Conservation (phyloP, 192 early-diverging fungal species). For the Phycomyces nitens region DNA sequence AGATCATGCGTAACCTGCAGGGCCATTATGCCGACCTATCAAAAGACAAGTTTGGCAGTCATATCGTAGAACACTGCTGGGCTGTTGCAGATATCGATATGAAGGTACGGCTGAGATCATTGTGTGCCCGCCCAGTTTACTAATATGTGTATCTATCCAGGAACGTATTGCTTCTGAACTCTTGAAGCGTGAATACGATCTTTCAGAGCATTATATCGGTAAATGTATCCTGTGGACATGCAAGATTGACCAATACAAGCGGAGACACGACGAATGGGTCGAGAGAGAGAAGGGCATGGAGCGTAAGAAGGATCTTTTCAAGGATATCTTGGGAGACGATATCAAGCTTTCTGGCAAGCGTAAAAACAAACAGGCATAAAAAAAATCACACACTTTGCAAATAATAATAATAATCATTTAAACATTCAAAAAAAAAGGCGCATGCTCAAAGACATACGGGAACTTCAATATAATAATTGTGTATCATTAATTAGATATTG, state of each 20-base stretch:
- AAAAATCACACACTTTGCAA: neutral
- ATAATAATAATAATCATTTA: neutral
- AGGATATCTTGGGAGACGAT: slow-evolving; percentile 65
- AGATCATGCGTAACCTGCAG: slow-evolving; percentile 55
- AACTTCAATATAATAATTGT: no score
- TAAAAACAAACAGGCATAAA: slow-evolving; percentile 1
- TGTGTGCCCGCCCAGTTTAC: no score
- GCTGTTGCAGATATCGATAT: slow-evolving; percentile 63
- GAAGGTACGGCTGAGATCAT: slow-evolving; percentile 37
- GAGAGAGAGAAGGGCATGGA: slow-evolving; percentile 69
- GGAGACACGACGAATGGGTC: slow-evolving; percentile 73
- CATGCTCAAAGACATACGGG: no score
- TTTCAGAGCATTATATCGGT: slow-evolving; percentile 65
- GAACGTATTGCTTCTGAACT: slow-evolving; percentile 74
- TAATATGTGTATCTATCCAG: slow-evolving; percentile 14
- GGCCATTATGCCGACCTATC: slow-evolving; percentile 60
- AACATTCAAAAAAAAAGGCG: no score
- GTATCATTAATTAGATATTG: slow-evolving; percentile 1
- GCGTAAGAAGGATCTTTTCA: slow-evolving; percentile 75
- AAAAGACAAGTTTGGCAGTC: slow-evolving; percentile 71
- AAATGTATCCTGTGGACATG: slow-evolving; percentile 77
- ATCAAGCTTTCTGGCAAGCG: neutral
- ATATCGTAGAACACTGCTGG: slow-evolving; percentile 81
- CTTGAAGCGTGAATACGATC: slow-evolving; percentile 44
- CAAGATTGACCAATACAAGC: slow-evolving; percentile 71